A percentile compares a stretch with the other conserved stretches of the same genome.
These are phyloP conservation scores for Pichia pseudocactophila DNA, from an alignment of 805 yeast species.

Conservation along the genomic window DNA sequence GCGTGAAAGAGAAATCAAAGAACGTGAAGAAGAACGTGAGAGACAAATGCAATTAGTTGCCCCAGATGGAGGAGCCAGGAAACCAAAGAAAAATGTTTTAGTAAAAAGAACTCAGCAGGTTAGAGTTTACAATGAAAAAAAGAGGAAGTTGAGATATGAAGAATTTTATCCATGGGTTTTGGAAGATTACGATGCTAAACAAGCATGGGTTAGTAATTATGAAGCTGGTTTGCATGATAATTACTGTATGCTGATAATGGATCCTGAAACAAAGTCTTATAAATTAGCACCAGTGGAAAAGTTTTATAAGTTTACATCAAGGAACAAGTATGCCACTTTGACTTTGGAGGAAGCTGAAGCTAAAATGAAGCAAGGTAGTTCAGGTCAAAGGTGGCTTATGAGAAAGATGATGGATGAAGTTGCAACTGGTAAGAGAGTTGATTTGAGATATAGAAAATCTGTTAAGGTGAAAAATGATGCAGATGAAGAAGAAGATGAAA, in stretches of 20 bases:
- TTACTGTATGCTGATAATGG: conserved; percentile 79
- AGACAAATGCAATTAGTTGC: conserved; percentile 64
- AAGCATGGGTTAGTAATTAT: conserved; percentile 92
- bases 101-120: conserved; percentile 82
- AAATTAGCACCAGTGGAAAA: conserved; percentile 93
- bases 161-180: conserved; percentile 97
- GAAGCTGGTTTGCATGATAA: conserved; percentile 84
- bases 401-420: conserved; percentile 67
- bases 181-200: conserved; percentile 91
- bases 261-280: conserved; percentile 63
- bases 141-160: conserved; percentile 80
- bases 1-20: conserved; percentile 18
- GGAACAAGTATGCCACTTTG: conserved; percentile 88
- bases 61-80: conserved; percentile 86
- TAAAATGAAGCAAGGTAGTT: conserved; percentile 67
- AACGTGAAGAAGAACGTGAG: conserved; percentile 32
- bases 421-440: conserved; percentile 44
- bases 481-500: conserved; percentile 29
- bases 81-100: conserved; percentile 45
- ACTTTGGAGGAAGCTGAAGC: conserved; percentile 96
- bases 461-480: conserved; percentile 26
- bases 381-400: conserved; percentile 93
- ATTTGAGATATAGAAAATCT: conserved; percentile 38
- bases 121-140: conserved; percentile 70
- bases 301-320: conserved; percentile 85